Percentiles rank a stretch among this genome's conserved stretches.
Evolutionary conservation across 108 stramenopile genomes (phyloP).

Genomic region (Cyclotella choctawhatcheeana): DNA sequence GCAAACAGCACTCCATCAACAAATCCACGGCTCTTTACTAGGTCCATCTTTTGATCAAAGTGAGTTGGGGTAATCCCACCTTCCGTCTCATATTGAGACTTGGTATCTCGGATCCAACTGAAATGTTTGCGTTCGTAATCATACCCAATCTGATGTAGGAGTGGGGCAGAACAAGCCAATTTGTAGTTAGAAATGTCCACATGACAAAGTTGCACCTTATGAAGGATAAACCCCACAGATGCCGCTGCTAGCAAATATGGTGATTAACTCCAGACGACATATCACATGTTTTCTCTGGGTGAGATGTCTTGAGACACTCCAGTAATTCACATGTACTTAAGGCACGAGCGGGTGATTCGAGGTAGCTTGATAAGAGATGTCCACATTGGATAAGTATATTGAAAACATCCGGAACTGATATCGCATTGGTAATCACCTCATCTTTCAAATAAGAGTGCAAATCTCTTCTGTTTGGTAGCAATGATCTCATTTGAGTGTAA

Average conservation of each 20-base stretch:
- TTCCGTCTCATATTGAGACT: constrained; percentile 4
- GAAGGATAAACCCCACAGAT: constrained; percentile 51
- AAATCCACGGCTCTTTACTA: constrained; percentile 47
- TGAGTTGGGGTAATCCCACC: constrained; percentile 14
- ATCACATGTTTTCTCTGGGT: neutral
- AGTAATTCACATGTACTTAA: constrained; percentile 51
- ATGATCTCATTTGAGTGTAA: constrained; percentile 43
- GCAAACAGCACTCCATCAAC: constrained; percentile 63
- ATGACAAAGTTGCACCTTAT: constrained; percentile 62
- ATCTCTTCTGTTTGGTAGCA: constrained; percentile 68
- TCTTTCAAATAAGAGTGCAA: constrained; percentile 59
- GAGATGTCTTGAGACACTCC: constrained; percentile 11
- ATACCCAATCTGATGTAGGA: constrained; percentile 45
- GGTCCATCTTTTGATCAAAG: constrained; percentile 51
- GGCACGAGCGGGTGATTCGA: constrained; percentile 63
- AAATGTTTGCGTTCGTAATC: constrained; percentile 48
- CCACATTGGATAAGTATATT: constrained; percentile 41
- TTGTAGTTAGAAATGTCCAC: constrained; percentile 53
- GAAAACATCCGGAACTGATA: constrained; percentile 24
- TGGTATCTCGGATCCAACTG: constrained; percentile 29
- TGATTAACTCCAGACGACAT: constrained; percentile 24
- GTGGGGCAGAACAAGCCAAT: constrained; percentile 41
- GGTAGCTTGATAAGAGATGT: constrained; percentile 36
- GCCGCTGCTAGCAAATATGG: constrained; percentile 50
- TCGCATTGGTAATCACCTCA: constrained; percentile 12